Percentiles rank a stretch among this genome's conserved stretches.
These are phyloP conservation scores for Cystofilobasidium bisporidii DNA, from an alignment of 768 basidiomycete species.

Conservation along the genomic window DNA sequence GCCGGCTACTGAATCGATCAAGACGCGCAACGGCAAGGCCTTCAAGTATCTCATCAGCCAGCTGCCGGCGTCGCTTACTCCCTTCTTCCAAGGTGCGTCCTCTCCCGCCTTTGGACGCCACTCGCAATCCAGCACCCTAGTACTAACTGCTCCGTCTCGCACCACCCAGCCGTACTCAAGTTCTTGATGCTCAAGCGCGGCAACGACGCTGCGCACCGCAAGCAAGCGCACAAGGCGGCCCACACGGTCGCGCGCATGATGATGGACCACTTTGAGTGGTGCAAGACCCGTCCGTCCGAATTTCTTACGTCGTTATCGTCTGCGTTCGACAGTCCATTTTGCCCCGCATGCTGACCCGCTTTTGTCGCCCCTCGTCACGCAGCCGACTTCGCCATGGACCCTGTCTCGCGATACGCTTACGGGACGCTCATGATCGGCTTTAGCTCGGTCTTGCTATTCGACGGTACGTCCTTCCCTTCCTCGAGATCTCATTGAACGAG, in stretches of 20 bases:
- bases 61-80: conserved; percentile 61
- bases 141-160: conserved; percentile 12
- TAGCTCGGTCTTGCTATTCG: conserved; percentile 49
- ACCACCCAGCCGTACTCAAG: conserved; percentile 62
- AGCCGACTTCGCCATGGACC: conserved; percentile 12
- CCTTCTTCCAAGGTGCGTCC: conserved; percentile 70
- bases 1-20: conserved; percentile 2
- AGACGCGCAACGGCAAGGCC: conserved; percentile 54
- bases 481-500: not conserved
- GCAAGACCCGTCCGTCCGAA: conserved; percentile 50
- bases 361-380: not conserved
- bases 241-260: conserved; percentile 61
- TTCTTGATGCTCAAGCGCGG: conserved; percentile 67
- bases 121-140: not conserved
- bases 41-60: conserved; percentile 71
- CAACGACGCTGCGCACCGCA: conserved; percentile 51
- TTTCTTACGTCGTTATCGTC: too few species aligned
- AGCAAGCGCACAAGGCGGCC: conserved; percentile 64
- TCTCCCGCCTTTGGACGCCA: not conserved
- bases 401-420: conserved; percentile 36
- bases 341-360: not conserved
- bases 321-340: too few species aligned
- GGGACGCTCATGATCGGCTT: conserved; percentile 52
- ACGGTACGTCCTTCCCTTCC: conserved; percentile 52
- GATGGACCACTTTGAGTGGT: conserved; percentile 56